Percentiles rank a stretch among this genome's conserved stretches.
phyloP scores from a whole-genome alignment of 805 yeast genomes.

The Ogataea paradorogensis region DNA sequence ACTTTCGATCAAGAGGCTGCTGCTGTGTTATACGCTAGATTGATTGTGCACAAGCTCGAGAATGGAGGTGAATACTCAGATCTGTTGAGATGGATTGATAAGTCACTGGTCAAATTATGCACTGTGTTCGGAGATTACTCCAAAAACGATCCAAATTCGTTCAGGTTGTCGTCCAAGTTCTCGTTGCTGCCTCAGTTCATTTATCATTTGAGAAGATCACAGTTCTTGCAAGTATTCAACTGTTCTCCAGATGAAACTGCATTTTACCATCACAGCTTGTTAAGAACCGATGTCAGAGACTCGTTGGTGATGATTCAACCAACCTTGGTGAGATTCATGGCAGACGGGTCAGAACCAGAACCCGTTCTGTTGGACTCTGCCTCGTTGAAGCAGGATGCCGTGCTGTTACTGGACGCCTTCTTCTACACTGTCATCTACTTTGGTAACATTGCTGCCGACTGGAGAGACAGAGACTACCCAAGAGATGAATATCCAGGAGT shows the following conservation, averaged over 20 bases:
- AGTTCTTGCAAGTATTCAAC: conserved; percentile 92
- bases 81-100: conserved; percentile 91
- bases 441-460: conserved; percentile 90
- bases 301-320: conserved; percentile 98
- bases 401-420: conserved; percentile 87
- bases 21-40: conserved; percentile 87
- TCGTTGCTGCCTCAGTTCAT: conserved; percentile 92
- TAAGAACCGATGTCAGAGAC: conserved; percentile 89
- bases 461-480: conserved; percentile 96
- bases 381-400: conserved; percentile 84
- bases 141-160: conserved; percentile 78
- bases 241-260: conserved; percentile 99
- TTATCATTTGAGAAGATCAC: conserved; percentile 93
- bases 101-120: conserved; percentile 84
- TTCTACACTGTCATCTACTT: conserved; percentile 95
- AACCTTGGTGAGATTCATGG: conserved; percentile 79
- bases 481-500: conserved; percentile 88
- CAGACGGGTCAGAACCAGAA: conserved; percentile 77
- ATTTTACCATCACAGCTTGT: conserved; percentile 87
- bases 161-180: conserved; percentile 80
- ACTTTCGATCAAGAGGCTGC: conserved; percentile 99
- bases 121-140: conserved; percentile 91
- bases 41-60: conserved; percentile 85
- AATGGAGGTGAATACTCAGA: conserved; percentile 76
- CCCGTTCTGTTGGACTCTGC: conserved; percentile 93